These are phyloP conservation scores for Stylosanthes scabra DNA, from an alignment of 331 rosid genomes.

Conservation along the genomic window DNA sequence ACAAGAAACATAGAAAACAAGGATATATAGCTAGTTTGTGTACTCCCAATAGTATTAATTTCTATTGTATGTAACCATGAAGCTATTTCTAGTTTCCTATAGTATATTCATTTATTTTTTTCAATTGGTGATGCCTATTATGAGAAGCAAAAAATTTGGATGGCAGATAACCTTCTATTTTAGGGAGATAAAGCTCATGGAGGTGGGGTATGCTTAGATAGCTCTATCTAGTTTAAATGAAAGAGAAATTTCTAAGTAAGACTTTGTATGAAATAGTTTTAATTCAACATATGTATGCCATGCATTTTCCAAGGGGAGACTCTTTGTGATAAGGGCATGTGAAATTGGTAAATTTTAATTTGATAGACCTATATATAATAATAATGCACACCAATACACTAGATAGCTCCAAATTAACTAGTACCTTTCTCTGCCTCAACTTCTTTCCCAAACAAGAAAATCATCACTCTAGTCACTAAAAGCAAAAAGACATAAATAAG, in stretches of 20 bases:
- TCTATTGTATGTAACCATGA: conserved; percentile 6
- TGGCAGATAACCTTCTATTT: conserved; percentile 53
- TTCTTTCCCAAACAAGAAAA: conserved; percentile 33
- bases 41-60: conserved; percentile 1
- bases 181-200: conserved; percentile 56
- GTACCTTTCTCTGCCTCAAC: conserved; percentile 23
- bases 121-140: conserved; percentile 29
- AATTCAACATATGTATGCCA: conserved; percentile 32
- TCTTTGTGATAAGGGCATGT: conserved; percentile 40
- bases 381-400: conserved; percentile 29
- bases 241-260: conserved; percentile 39
- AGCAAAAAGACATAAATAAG: not conserved
- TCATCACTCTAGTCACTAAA: conserved; percentile 12
- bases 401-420: conserved; percentile 21
- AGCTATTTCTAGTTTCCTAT: conserved; percentile 26
- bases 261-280: conserved; percentile 43
- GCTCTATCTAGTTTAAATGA: conserved; percentile 43
- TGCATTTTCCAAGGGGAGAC: conserved; percentile 42
- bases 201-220: conserved; percentile 61
- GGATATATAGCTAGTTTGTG: not conserved
- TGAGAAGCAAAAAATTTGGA: conserved; percentile 35
- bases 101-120: conserved; percentile 9
- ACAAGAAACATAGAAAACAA: not conserved
- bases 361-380: not conserved
- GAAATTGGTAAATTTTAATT: conserved; percentile 32